Conservation (phyloP, 768 basidiomycete genomes). For the Suillus hirtellus region DNA sequence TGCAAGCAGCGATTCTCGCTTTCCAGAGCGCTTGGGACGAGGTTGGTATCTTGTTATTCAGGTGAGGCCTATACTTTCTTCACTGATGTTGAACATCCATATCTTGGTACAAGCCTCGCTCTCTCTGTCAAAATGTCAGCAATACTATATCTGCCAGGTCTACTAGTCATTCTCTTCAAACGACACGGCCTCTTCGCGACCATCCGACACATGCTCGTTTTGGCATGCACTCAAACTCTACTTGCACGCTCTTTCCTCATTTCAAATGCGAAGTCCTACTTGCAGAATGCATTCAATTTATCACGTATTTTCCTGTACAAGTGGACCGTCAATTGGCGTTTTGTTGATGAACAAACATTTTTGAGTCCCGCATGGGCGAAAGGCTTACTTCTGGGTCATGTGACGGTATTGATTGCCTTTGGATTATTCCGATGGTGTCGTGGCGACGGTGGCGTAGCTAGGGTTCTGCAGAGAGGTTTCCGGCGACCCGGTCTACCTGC, state of each 20-base stretch:
- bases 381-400: conserved; percentile 67
- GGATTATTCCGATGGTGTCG: conserved; percentile 77
- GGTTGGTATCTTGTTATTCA: conserved; percentile 66
- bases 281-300: conserved; percentile 81
- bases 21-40: conserved; percentile 62
- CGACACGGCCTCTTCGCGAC: conserved; percentile 59
- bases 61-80: conserved; percentile 46
- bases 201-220: conserved; percentile 46
- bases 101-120: conserved; percentile 38
- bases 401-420: conserved; percentile 58
- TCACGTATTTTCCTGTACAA: conserved; percentile 87
- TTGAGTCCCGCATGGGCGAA: conserved; percentile 61
- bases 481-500: conserved; percentile 52
- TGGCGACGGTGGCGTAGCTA: conserved; percentile 63
- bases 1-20: conserved; percentile 67
- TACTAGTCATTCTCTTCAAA: conserved; percentile 81
- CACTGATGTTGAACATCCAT: neutral
- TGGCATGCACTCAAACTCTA: conserved; percentile 47
- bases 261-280: conserved; percentile 61
- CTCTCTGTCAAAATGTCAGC: conserved; percentile 96
- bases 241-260: conserved; percentile 73
- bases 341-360: conserved; percentile 77
- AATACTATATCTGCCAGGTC: conserved; percentile 85
- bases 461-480: conserved; percentile 56
- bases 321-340: conserved; percentile 99